A percentile compares a stretch with the other conserved stretches of the same genome.
Evolutionary conservation across 2,329 filamentous ascomycete genomes (phyloP).

Genomic region (Fusarium napiforme): DNA sequence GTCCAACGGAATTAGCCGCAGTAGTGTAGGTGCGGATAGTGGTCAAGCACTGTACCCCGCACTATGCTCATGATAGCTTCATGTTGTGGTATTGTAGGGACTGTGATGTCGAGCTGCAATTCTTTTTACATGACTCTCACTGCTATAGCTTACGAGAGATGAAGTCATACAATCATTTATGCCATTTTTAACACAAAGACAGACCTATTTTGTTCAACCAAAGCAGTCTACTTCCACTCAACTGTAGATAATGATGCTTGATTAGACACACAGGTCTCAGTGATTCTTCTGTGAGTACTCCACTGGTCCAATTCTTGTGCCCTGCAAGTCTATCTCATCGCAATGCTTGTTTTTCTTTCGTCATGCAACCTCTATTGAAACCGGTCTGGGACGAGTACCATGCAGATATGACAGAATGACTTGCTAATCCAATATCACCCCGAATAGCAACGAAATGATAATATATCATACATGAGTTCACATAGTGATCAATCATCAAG

Average conservation of each 20-base stretch:
- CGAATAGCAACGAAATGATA: background rate
- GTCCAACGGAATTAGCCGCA: conserved; percentile 36
- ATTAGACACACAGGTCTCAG: background rate
- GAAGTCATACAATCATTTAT: too few species aligned
- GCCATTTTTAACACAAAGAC: too few species aligned
- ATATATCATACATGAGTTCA: background rate
- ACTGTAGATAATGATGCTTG: background rate
- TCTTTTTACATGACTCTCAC: background rate
- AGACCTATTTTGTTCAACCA: background rate
- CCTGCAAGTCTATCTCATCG: background rate
- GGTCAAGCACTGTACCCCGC: background rate
- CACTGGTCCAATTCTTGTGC: background rate
- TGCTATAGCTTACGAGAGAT: background rate
- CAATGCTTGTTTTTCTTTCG: background rate
- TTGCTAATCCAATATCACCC: background rate
- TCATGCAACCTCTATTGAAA: background rate
- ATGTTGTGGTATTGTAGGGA: background rate
- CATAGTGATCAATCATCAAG: background rate
- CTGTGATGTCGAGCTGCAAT: background rate
- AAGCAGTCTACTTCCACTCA: background rate
- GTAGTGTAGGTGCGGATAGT: conserved; percentile 6
- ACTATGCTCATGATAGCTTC: conserved; percentile 39
- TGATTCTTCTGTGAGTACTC: too few species aligned
- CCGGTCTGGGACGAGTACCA: background rate
- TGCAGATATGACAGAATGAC: background rate